These are phyloP conservation scores for Biscogniauxia mediterranea DNA, from an alignment of 2,329 filamentous ascomycete species.

Conservation along the genomic window DNA sequence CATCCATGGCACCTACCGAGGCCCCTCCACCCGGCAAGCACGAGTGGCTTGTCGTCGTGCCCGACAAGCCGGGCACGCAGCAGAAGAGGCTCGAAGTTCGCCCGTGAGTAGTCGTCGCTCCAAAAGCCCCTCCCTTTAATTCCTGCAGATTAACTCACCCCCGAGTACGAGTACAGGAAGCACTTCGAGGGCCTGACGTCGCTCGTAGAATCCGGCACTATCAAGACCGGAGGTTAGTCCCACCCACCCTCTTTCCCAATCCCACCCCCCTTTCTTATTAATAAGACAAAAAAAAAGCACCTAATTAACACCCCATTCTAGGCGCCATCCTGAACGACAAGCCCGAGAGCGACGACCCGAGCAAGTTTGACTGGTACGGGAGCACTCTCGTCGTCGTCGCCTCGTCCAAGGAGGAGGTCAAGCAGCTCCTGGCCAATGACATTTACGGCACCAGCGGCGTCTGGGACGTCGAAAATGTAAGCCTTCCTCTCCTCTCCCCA, in stretches of 20 bases:
- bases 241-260: neutral
- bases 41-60: slow-evolving; percentile 65
- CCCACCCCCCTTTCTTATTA: neutral
- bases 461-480: slow-evolving; percentile 74
- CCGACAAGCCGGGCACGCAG: slow-evolving; percentile 60
- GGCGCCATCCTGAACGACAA: slow-evolving; percentile 67
- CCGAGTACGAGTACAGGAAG: slow-evolving; percentile 24
- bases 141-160: slow-evolving; percentile 2
- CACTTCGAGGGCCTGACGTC: slow-evolving; percentile 59
- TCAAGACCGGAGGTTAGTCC: slow-evolving; percentile 63
- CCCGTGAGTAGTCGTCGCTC: slow-evolving; percentile 42
- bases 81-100: slow-evolving; percentile 62
- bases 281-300: neutral
- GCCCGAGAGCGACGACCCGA: slow-evolving; percentile 58
- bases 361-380: slow-evolving; percentile 66
- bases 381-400: slow-evolving; percentile 68
- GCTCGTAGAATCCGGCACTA: slow-evolving; percentile 51
- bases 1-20: slow-evolving; percentile 24
- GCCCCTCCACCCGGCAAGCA: slow-evolving; percentile 24
- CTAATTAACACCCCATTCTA: slow-evolving; percentile 9
- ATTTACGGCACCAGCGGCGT: slow-evolving; percentile 70
- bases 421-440: slow-evolving; percentile 66
- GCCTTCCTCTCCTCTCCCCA: slow-evolving; percentile 14
- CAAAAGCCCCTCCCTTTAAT: slow-evolving; percentile 7
- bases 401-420: slow-evolving; percentile 66